A percentile compares a stretch with the other conserved stretches of the same genome.
Conservation (phyloP, 805 yeast genomes). For the Sporopachydermia lactativora region DNA sequence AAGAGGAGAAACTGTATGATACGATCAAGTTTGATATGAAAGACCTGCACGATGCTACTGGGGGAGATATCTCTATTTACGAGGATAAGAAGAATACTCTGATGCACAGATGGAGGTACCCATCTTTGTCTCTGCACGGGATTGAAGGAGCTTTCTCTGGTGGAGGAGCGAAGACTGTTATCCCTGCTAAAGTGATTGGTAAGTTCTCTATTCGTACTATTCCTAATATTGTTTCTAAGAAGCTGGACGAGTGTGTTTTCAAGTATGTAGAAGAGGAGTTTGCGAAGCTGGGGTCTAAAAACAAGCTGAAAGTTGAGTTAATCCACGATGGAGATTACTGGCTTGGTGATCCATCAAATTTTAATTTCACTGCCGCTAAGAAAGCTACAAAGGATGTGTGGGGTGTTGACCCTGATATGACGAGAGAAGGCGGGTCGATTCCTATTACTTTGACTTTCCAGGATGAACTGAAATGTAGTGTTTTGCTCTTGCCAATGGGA, state of each 20-base stretch:
- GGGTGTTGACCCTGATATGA: conserved; percentile 90
- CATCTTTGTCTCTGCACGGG: conserved; percentile 92
- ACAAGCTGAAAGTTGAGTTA: conserved; percentile 55
- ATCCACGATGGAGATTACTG: conserved; percentile 95
- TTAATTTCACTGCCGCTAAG: conserved; percentile 84
- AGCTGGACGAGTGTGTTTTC: conserved; percentile 65
- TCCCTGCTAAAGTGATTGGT: conserved; percentile 88
- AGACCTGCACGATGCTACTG: conserved; percentile 80
- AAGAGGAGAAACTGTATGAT: conserved; percentile 69
- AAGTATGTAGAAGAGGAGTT: conserved; percentile 57
- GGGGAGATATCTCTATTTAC: conserved; percentile 73
- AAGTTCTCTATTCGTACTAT: conserved; percentile 96
- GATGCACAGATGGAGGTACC: conserved; percentile 98
- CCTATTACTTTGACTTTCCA: conserved; percentile 95
- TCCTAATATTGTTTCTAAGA: conserved; percentile 76
- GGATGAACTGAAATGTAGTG: conserved; percentile 71
- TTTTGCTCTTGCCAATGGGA: conserved; percentile 89
- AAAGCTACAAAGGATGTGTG: conserved; percentile 91
- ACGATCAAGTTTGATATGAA: conserved; percentile 71
- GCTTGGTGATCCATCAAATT: conserved; percentile 90
- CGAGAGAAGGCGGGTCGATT: conserved; percentile 98
- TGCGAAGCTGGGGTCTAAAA: conserved; percentile 59
- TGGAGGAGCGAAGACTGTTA: conserved; percentile 95
- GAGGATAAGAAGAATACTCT: conserved; percentile 70
- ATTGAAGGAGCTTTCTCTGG: conserved; percentile 94